phyloP scores from a whole-genome alignment of 1,284 basidiomycete species.

The Rhodotorula mucilaginosa region DNA sequence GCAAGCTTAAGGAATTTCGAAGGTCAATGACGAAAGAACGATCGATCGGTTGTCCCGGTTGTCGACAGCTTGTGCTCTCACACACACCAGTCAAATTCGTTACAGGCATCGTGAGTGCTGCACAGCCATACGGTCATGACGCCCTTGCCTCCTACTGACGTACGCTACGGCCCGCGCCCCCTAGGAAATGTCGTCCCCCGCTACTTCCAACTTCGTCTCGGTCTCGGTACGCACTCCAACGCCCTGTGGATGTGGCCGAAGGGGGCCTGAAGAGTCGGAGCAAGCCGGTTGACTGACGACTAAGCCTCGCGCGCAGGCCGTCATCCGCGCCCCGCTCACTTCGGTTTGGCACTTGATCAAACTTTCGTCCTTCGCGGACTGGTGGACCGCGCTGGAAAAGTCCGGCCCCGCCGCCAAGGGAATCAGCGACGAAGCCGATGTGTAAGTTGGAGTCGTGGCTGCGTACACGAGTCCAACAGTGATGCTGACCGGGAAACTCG shows the following conservation, averaged over 20 bases:
- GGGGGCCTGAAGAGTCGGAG: background rate
- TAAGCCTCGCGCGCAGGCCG: constrained; percentile 23
- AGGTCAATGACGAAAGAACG: no score
- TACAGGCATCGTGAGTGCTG: background rate
- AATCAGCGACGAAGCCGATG: constrained; percentile 34
- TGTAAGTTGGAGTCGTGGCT: constrained; percentile 5
- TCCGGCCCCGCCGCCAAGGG: constrained; percentile 16
- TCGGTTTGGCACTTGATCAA: constrained; percentile 47
- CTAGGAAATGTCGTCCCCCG: background rate
- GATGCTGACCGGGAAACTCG: background rate
- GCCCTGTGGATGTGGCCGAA: background rate
- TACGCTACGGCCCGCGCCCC: no score
- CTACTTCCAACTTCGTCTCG: constrained; percentile 1
- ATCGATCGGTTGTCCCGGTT: no score
- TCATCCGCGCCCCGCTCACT: constrained; percentile 41
- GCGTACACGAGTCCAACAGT: no score
- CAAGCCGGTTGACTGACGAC: background rate
- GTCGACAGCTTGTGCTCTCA: no score
- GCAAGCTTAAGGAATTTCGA: no score
- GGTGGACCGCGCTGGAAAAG: constrained; percentile 37
- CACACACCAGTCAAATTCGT: background rate
- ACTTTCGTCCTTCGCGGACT: constrained; percentile 43
- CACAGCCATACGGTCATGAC: no score
- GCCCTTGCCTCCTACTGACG: no score
- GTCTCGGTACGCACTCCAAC: background rate